Evolutionary conservation across 495 filamentous ascomycete species (phyloP).

Genomic region (Geoglossum glabrum): DNA sequence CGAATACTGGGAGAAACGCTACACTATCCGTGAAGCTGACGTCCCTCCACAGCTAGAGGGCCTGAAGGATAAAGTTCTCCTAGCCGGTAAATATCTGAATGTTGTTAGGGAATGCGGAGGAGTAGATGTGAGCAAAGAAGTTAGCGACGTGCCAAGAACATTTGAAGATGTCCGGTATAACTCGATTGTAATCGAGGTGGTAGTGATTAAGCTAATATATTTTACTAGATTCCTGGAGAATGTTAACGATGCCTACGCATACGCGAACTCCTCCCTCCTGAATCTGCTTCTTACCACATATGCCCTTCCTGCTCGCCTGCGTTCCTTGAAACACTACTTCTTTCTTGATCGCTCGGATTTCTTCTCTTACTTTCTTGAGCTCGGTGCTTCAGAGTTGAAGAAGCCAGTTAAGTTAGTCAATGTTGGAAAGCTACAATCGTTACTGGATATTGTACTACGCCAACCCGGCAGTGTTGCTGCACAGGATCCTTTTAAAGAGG

Average conservation of each 20-base stretch:
- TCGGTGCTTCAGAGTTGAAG: constrained; percentile 65
- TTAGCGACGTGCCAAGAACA: constrained; percentile 70
- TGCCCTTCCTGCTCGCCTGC: constrained; percentile 62
- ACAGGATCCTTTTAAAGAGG: constrained; percentile 90
- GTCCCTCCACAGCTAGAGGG: constrained; percentile 82
- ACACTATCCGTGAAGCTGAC: constrained; percentile 77
- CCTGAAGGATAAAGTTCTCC: constrained; percentile 81
- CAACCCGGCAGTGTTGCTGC: constrained; percentile 90
- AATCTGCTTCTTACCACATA: constrained; percentile 83
- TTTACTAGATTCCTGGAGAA: constrained; percentile 62
- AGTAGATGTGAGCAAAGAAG: constrained; percentile 78
- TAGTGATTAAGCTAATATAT: constrained; percentile 4
- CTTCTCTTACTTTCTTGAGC: constrained; percentile 91
- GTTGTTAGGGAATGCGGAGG: constrained; percentile 94
- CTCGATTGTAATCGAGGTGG: neutral
- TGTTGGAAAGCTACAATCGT: constrained; percentile 74
- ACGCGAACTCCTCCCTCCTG: constrained; percentile 87
- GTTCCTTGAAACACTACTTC: constrained; percentile 94
- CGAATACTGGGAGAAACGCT: constrained; percentile 96
- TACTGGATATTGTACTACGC: constrained; percentile 82
- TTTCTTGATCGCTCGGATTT: constrained; percentile 96
- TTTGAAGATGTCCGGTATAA: constrained; percentile 50
- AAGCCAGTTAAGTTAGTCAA: constrained; percentile 81
- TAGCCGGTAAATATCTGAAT: constrained; percentile 94
- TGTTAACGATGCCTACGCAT: constrained; percentile 81